phyloP scores from a whole-genome alignment of 306 rosid species.

The Prunus padus region DNA sequence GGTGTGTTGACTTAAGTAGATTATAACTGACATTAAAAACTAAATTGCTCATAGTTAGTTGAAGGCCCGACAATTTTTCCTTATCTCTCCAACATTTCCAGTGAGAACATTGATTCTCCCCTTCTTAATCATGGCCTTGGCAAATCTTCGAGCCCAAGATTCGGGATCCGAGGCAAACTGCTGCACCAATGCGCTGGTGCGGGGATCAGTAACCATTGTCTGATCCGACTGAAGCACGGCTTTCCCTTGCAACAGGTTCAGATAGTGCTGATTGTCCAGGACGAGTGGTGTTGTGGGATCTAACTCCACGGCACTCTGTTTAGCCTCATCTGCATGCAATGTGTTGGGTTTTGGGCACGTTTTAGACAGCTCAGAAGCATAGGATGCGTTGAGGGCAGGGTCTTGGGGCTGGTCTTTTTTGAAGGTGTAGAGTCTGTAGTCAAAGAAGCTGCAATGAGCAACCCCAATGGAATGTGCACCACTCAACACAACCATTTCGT shows the following conservation, averaged over 20 bases:
- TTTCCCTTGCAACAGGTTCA: slow-evolving; percentile 31
- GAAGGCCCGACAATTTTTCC: slow-evolving; percentile 52
- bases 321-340: background rate
- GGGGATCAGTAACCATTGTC: slow-evolving; percentile 28
- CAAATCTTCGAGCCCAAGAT: slow-evolving; percentile 37
- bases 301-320: slow-evolving; percentile 22
- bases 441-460: slow-evolving; percentile 38
- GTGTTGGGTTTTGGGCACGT: slow-evolving; percentile 23
- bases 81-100: slow-evolving; percentile 42
- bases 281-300: slow-evolving; percentile 45
- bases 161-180: slow-evolving; percentile 22
- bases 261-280: slow-evolving; percentile 46
- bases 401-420: slow-evolving; percentile 18
- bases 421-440: slow-evolving; percentile 35
- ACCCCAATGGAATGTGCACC: slow-evolving; percentile 73
- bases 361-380: slow-evolving; percentile 2
- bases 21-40: background rate
- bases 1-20: no score
- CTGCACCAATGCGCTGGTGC: slow-evolving; percentile 34
- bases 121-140: slow-evolving; percentile 30
- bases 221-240: slow-evolving; percentile 48
- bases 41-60: slow-evolving; percentile 10
- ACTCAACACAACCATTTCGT: slow-evolving; percentile 49
- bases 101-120: slow-evolving; percentile 37
- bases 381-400: slow-evolving; percentile 11